Evolutionary conservation across 2,329 filamentous ascomycete species (phyloP).

Genomic region (Diaporthe aspalathi): DNA sequence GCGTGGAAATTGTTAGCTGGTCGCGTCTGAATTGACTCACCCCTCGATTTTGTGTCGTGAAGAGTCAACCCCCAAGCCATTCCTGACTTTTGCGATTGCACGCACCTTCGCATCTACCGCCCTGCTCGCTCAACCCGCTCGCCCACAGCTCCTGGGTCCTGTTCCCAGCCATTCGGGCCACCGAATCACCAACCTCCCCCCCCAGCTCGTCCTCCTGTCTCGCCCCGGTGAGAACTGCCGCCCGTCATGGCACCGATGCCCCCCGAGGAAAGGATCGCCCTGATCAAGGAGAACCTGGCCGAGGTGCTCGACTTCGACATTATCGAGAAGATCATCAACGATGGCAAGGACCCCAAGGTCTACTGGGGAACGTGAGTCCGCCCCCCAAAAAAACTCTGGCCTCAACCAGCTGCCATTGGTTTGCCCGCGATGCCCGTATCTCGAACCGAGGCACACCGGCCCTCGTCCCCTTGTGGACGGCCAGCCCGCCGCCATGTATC

Average conservation of each 20-base stretch:
- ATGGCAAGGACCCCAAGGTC: slow-evolving; percentile 78
- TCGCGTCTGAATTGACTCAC: slow-evolving; percentile 27
- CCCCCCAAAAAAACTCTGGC: neutral
- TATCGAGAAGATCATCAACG: slow-evolving; percentile 77
- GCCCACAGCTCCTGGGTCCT: neutral
- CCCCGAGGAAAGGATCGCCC: slow-evolving; percentile 68
- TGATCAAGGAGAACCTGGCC: slow-evolving; percentile 84
- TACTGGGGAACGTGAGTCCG: slow-evolving; percentile 76
- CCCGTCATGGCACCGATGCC: slow-evolving; percentile 69
- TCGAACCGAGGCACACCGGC: neutral
- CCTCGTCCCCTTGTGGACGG: neutral
- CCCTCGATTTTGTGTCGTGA: neutral
- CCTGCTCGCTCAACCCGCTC: neutral
- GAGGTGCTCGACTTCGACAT: slow-evolving; percentile 89
- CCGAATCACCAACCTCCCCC: neutral
- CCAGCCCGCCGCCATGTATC: slow-evolving; percentile 1
- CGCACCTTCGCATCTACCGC: neutral
- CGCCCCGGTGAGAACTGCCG: slow-evolving; percentile 41
- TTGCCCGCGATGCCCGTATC: neutral
- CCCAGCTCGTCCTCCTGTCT: neutral
- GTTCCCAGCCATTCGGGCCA: neutral
- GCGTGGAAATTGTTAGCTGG: slow-evolving; percentile 28
- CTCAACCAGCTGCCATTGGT: neutral
- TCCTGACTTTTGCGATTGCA: neutral
- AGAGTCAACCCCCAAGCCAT: neutral